Evolutionary conservation across 2,329 filamentous ascomycete genomes (phyloP), one percentile per base, ranked within the genome.

Genomic region (Aspergillus ochraceoroseus): DNA sequence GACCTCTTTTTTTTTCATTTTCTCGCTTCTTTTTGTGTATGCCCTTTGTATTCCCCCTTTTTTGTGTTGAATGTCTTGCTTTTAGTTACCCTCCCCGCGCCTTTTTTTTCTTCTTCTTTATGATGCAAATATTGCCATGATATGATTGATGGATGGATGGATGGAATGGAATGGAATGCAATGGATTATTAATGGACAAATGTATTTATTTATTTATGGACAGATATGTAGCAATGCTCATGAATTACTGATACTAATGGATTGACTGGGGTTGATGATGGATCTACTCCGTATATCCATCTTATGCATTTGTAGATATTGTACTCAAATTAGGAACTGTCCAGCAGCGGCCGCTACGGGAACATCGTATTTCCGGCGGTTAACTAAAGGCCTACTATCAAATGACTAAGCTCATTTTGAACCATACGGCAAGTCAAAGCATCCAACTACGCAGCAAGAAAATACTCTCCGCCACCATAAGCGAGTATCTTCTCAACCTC

Each of bases 61-160:
- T 33, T 14, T 17, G 12, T 40, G 35, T 30, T 8, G 31, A 30
- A 44, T 25, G 26, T 42, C 20, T 27, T 38, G 18, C 18, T 27
- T 13, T 22, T 20, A 31, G 43, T 13, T 22, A 18, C 12, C 31
- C 25, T 43, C 19, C 34, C 34, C 30, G 30, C 23, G 26, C 38
- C 9, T 46, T 44, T 37, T 27, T 14, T 22, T 49, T 42, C 32
- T 40, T 47, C 40, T 48, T 36, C 48, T 52, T 26, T 36, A 15
- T 27, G 28, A 44, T 47, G 38, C 41, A 54, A 49, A 54, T 52
- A 47, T 50, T 50, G 34, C 41, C 19, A 54, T 41, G 53, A 50
- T 46, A 34, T 43, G 30, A 34, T 35, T 41, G 35, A 45, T 40
- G 30, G 35, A 36, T 39, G 32, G 31, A 44, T 40, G 36, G 39